Base-by-base conservation (phyloP, 768 basidiomycete genomes). In the Imleria badia region DNA sequence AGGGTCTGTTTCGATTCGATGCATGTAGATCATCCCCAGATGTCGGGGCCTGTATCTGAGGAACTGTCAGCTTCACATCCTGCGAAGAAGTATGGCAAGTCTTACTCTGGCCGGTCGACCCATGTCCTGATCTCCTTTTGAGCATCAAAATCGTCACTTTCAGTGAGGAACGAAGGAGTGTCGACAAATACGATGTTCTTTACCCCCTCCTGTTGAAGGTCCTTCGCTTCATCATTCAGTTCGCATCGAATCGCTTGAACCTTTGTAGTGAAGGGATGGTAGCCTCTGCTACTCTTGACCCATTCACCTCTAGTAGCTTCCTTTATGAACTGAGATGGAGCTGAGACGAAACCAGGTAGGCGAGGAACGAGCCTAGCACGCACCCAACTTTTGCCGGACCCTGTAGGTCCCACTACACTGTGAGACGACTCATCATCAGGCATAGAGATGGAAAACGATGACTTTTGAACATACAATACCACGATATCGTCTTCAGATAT, bases 371-470 rank as follows among this genome's bases (percentile, higher is more conserved):
- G 17, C 7, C 7, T 14, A 20, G 10, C 20, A 53, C 63, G 15
- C 23, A 64, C 63, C 63, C 60, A 64, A 23, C 63, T 64, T 33
- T 64, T 64, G 0, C 63, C 63, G 0, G 60, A 53, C 33, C 63
- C 63, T 29, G 63, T 59, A 7, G 63, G 60, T 0, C 63, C 63
- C 8, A 60, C 31, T 30, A 60, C 51, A 23, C 64, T 66, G 34
- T 55, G 20, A 1, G 10, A 36, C 5, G 10, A 19, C 1, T 17
- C 33, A 17, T 36, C 4, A 15, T 53, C 19, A 51, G 17, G 23
- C 17, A 41, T 26, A 19, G 26, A 26, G 7, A 29, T 12, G 6
- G 15, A 6, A 45, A 4, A 23, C 1, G 6, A 19, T 6, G 20
- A 39, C 11, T 22, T 1, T n/a, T 14, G 15, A 5, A 60, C 64